These are phyloP conservation scores for Dendryphion nanum DNA, from an alignment of 2,329 filamentous ascomycete species.

Conservation along the genomic window DNA sequence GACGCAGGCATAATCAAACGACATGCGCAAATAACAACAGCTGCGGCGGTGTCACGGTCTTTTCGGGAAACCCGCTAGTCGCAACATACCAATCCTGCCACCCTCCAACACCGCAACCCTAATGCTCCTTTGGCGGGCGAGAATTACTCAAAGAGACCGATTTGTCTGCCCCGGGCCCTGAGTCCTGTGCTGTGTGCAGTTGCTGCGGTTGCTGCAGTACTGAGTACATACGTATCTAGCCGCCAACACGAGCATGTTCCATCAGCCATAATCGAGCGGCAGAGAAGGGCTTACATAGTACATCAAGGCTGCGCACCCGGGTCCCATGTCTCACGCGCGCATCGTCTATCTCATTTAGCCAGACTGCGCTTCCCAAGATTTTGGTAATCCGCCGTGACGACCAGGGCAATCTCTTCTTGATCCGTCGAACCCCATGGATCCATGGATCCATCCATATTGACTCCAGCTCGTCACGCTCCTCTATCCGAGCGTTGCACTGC, in stretches of 20 bases:
- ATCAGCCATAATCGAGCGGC: neutral
- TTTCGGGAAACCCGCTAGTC: neutral
- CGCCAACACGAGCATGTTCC: slow-evolving; percentile 1
- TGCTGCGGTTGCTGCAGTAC: neutral
- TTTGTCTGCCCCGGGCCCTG: neutral
- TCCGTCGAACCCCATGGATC: neutral
- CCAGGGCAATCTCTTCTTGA: neutral
- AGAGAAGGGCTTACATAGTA: neutral
- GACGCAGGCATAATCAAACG: neutral
- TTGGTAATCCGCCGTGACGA: neutral
- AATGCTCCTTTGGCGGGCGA: neutral
- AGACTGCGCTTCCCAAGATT: neutral
- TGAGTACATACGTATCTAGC: neutral
- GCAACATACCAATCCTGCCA: neutral
- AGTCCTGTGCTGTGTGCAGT: neutral
- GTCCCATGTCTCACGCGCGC: neutral
- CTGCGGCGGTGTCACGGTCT: neutral
- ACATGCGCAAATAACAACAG: neutral
- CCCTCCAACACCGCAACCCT: neutral
- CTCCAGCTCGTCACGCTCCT: neutral
- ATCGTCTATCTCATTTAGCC: neutral
- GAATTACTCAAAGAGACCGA: neutral
- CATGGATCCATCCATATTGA: slow-evolving; percentile 1
- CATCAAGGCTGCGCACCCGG: neutral
- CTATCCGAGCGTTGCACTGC: neutral